phyloP scores from a whole-genome alignment of 164 flowering plant genomes.

The Stephania cephalantha region DNA sequence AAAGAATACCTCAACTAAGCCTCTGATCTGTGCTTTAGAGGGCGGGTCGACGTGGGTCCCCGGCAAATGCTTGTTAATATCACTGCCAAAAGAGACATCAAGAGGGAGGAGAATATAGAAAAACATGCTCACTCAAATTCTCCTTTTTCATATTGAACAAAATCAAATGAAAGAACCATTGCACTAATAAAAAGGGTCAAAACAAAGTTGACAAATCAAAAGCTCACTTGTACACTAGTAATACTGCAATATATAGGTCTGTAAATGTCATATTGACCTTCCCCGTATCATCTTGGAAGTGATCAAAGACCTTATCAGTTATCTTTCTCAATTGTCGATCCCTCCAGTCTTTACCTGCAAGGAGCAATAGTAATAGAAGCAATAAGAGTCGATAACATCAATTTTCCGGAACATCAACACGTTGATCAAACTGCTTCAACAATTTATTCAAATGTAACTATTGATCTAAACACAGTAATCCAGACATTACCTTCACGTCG shows the following conservation, averaged over 20 bases:
- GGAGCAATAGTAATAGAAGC: neutral
- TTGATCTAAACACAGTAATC: neutral
- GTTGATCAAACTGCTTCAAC: neutral
- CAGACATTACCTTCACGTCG: neutral
- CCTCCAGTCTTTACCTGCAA: conserved; percentile 79
- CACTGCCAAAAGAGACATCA: conserved; percentile 37
- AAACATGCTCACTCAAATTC: neutral
- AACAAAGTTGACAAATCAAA: neutral
- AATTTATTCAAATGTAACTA: neutral
- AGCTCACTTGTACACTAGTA: conserved; percentile 82
- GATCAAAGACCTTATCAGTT: conserved; percentile 60
- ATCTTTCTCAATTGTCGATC: conserved; percentile 56
- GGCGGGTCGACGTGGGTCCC: conserved; percentile 97
- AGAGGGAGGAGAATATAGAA: neutral
- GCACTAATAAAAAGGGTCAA: neutral
- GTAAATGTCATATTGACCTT: conserved; percentile 60
- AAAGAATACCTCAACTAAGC: conserved; percentile 52
- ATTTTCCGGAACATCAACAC: neutral
- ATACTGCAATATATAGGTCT: conserved; percentile 83
- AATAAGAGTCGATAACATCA: neutral
- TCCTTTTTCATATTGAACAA: neutral
- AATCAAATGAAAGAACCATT: neutral
- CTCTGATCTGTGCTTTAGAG: conserved; percentile 49
- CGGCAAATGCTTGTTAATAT: conserved; percentile 78
- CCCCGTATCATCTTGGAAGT: conserved; percentile 43